Base-by-base conservation (phyloP, 139 green algal species). In the Choricystis sp. region DNA sequence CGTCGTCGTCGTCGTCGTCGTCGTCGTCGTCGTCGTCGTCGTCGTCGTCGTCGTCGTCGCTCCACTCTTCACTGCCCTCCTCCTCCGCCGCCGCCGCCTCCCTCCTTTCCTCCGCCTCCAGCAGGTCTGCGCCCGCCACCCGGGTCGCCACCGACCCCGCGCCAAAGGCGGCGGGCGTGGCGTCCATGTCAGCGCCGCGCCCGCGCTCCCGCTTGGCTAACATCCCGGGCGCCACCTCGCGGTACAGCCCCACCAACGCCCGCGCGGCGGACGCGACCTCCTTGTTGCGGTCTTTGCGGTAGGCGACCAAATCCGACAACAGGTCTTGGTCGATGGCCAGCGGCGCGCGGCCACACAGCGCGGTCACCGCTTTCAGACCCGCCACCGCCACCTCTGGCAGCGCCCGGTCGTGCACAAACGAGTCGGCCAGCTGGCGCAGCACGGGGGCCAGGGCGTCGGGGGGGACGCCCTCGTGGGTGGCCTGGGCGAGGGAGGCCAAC, bases 381-480 rank as follows among this genome's bases (percentile, higher is more conserved):
- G 94, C 77, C 0, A 81, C 86, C 75, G 95, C 92, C 27, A 90
- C 83, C 71, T 84, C 77, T 3, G 77, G 76, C 23, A 82, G 70
- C 14, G 80, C 77, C 60, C 83, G 72, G 83, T 98, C 92, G 67
- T 96, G 85, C 61, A 98, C 80, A 71, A 97, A 98, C 61, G 89
- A 74, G 77, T 98, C 90, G 30, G 94, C 89, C 66, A 97, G 76
- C 72, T 97, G 92, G 23, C 77, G 65, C 70, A 98, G 71, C 59
- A 97, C 78, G 4, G 90, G 88, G 26, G 80, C 77, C 67, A 97
- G 74, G 24, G 61, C 72, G 2, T 98, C 92, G 2, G 91, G 88
- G 2, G 92, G 92, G 31, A 98, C 92, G 60, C 92, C 74, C 25
- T 96, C 83, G 73, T 98, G 91, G 31, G 71, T 80, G 2, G 84